A percentile compares a stretch with the other conserved stretches of the same genome.
phyloP scores from a whole-genome alignment of 2,329 filamentous ascomycete genomes.

The Ceratocystis papillata region DNA sequence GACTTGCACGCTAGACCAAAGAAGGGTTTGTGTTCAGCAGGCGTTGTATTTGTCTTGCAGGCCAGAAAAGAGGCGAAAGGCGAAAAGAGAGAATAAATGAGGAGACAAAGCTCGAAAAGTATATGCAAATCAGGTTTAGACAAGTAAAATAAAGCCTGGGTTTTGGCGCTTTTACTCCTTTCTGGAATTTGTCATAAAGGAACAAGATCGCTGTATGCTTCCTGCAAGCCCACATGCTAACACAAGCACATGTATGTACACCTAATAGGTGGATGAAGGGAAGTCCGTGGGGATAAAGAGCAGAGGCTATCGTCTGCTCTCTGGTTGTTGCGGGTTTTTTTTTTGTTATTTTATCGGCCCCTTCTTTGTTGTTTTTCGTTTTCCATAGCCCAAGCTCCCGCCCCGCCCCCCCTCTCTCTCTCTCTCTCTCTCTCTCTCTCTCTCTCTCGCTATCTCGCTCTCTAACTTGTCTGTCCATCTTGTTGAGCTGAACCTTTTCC shows the following conservation, averaged over 20 bases:
- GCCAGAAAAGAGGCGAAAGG: not conserved
- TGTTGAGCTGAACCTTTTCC: not conserved
- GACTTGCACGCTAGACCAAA: not conserved
- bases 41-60: slow-evolving; percentile 6
- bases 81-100: not conserved
- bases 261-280: too few species aligned
- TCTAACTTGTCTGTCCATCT: not conserved
- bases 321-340: too few species aligned
- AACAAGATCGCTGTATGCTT: not conserved
- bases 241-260: not conserved
- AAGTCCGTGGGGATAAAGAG: too few species aligned
- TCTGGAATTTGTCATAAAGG: slow-evolving; percentile 9
- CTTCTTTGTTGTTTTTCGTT: not conserved
- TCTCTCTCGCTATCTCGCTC: not conserved
- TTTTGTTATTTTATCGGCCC: not conserved
- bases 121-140: not conserved
- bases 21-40: slow-evolving; percentile 10
- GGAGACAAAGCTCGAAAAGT: not conserved
- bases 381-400: not conserved
- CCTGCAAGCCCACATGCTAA: not conserved
- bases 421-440: not conserved
- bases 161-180: not conserved
- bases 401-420: not conserved
- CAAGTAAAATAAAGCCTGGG: not conserved
- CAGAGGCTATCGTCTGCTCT: too few species aligned